Base-by-base conservation (phyloP, 192 early-diverging fungal species). In the Powellomyces hirtus region DNA sequence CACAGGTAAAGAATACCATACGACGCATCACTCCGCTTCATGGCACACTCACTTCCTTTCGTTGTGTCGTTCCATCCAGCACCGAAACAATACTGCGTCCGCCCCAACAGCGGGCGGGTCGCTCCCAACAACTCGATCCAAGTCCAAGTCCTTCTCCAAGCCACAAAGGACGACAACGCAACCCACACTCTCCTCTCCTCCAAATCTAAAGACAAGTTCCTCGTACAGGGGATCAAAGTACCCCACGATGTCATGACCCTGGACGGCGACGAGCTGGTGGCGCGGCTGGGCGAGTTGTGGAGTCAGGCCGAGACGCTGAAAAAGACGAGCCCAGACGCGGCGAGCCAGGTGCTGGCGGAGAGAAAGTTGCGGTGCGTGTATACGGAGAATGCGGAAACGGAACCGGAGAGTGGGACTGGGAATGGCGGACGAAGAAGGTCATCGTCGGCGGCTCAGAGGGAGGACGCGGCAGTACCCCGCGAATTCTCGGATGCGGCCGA, bases 141-240 rank as follows among this genome's bases (percentile, higher is more conserved):
- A 46, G 85, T 98, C 14, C 88, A 92, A 81, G 92, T 95, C 13
- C 79, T 93, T 50, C 81, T 95, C 65, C 94, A 98, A 75, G 86
- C 92, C 13, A 89, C 91, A 81, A 84, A 82, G 72, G 91, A 89
- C 33, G 92, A 94, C 31, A 65, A 75, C 1, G 89, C 89, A 64
- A 85, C 77, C 68, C n/a, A n/a, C n/a, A n/a, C n/a, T n/a, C n/a
- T n/a, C n/a, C n/a, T n/a, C n/a, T n/a, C n/a, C n/a, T n/a, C n/a
- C n/a, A 94, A 91, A 71, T 92, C 91, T 82, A 91, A 91, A 64
- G 96, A 98, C 85, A 98, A 98, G 79, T 98, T 98, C 70, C 77
- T 96, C 59, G 86, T 98, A 24, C 92, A 94, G 75, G 92, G 88
- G 64, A 86, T 96, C 66, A 80, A 85, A 67, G 86, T 95, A n/a